phyloP scores from a whole-genome alignment of 495 filamentous ascomycete species.

The Podospora didyma region DNA sequence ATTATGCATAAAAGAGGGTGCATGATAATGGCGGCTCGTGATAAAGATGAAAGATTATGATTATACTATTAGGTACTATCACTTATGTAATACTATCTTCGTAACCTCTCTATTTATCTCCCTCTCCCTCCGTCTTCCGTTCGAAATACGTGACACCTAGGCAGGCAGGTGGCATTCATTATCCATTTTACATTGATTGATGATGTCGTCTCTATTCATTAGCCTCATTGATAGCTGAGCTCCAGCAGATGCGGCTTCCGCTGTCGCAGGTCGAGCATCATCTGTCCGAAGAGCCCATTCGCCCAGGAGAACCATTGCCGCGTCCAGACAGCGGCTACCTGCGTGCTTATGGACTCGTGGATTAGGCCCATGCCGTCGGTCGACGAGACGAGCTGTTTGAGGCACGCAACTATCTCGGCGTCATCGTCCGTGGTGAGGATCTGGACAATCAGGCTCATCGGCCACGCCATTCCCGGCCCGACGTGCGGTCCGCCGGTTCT shows the following conservation, averaged over 20 bases:
- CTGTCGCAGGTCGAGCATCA: conserved; percentile 53
- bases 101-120: too few relatives aligned
- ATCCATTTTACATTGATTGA: neutral
- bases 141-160: too few relatives aligned
- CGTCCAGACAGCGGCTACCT: conserved; percentile 49
- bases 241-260: conserved; percentile 38
- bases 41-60: too few relatives aligned
- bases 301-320: conserved; percentile 68
- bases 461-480: conserved; percentile 57
- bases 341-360: conserved; percentile 57
- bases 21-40: too few relatives aligned
- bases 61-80: too few relatives aligned
- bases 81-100: too few relatives aligned
- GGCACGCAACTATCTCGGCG: conserved; percentile 43
- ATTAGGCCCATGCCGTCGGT: conserved; percentile 57
- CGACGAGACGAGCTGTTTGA: conserved; percentile 45
- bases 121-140: too few relatives aligned
- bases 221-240: conserved; percentile 32
- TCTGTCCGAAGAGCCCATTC: conserved; percentile 64
- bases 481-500: conserved; percentile 49
- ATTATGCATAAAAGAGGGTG: too few relatives aligned
- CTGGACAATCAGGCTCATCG: conserved; percentile 52
- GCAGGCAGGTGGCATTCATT: too few relatives aligned
- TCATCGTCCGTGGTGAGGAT: conserved; percentile 40
- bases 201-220: neutral